Evolutionary conservation across 2,329 filamentous ascomycete species (phyloP), one percentile per base, ranked within the genome.

Genomic region (Moelleriella libera): DNA sequence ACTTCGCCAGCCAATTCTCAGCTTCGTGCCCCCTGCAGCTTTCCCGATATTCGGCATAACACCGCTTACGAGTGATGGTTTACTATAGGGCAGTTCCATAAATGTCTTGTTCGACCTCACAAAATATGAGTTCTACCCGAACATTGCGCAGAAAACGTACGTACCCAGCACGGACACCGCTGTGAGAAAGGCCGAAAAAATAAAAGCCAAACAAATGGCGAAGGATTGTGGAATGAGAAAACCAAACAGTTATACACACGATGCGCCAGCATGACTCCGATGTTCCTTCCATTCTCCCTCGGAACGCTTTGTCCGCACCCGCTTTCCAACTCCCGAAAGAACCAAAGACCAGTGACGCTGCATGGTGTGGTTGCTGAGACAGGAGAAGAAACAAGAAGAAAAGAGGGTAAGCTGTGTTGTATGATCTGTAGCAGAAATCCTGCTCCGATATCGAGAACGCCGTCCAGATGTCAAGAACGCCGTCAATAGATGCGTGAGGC

Each of bases 131-230:
- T 21, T 21, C 21, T 21, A 2, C 21, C 21, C 21, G 21, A 21
- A 21, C 21, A 2, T 21, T 21, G 21, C 21, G 21, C 21, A 2
- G 21, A 21, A 21, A 21, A 21, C 21, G 3, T 21, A 21, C 21
- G 4, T 2, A 37, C 8, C 32, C 32, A 37, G 12, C 49, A 48
- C 45, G 21, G 21, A 21, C 2, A 21, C 43, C 41, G 30, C 46
- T 14, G 30, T 4, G n/a, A 34, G 6, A 34, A 47, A 9, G 8
- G 12, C 42, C 14, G 8, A 29, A 46, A 34, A 42, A 49, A 44
- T 37, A 43, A 44, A 47, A 40, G 8, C 47, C 42, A 42, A 41
- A 45, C 28, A 46, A 45, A 47, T 40, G 50, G 45, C 50, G 45
- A 50, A 40, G 9, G n/a, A 42, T 44, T 39, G 8, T n/a, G 9